Conservation (phyloP, 176 grass and related monocot species). For the Elaeis guineensis region DNA sequence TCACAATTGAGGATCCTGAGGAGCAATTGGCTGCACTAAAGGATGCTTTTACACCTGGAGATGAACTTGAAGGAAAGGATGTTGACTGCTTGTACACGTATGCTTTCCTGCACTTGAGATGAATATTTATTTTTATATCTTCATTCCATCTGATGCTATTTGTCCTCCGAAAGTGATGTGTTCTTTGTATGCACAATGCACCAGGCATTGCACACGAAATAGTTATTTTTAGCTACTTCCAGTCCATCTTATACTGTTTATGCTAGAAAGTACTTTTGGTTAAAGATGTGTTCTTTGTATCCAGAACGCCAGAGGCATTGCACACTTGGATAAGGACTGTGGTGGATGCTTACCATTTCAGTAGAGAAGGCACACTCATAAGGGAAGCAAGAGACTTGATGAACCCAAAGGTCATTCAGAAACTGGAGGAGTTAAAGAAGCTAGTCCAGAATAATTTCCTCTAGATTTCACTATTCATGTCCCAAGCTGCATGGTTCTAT, state of each 20-base stretch:
- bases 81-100: conserved; percentile 76
- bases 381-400: conserved; percentile 79
- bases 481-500: no score
- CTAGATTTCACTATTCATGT: background rate
- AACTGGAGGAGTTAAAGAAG: conserved; percentile 55
- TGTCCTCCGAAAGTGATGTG: background rate
- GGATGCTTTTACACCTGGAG: conserved; percentile 70
- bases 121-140: no score
- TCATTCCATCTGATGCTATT: no score
- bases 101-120: conserved; percentile 8
- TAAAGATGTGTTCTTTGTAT: conserved; percentile 12
- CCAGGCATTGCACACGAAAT: conserved; percentile 35
- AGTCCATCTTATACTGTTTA: no score
- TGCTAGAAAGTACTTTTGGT: background rate
- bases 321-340: conserved; percentile 53
- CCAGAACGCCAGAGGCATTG: conserved; percentile 72
- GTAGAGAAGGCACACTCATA: conserved; percentile 51
- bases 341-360: conserved; percentile 63
- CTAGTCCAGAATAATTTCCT: conserved; percentile 62
- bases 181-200: conserved; percentile 44
- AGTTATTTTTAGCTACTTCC: no score
- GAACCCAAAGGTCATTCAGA: conserved; percentile 71
- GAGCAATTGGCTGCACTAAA: conserved; percentile 48
- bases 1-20: conserved; percentile 59
- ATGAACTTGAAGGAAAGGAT: conserved; percentile 64